These are phyloP conservation scores for Heterobasidion irregulare DNA, from an alignment of 1,284 basidiomycete genomes.

Conservation along the genomic window DNA sequence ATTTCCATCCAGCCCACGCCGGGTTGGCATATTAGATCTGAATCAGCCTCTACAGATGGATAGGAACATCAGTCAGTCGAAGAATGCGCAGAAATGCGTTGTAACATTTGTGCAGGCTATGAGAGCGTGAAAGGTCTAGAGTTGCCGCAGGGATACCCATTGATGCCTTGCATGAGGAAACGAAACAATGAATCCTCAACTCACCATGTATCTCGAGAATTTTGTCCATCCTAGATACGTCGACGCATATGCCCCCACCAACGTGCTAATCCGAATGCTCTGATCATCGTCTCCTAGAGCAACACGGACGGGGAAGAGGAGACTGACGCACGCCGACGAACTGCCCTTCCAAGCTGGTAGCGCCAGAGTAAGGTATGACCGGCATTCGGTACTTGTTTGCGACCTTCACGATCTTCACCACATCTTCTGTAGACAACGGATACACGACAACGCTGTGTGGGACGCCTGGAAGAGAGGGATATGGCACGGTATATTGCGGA, in stretches of 20 bases:
- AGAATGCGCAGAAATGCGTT: too few species aligned
- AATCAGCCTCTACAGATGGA: slow-evolving; percentile 52
- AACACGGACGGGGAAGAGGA: not conserved
- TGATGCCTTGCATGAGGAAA: too few species aligned
- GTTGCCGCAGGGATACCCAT: too few species aligned
- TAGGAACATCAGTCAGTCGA: not conserved
- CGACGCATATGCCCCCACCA: slow-evolving; percentile 74
- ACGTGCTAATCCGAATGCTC: slow-evolving; percentile 27
- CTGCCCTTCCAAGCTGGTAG: slow-evolving; percentile 53
- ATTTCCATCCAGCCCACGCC: slow-evolving; percentile 84
- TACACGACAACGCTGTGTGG: slow-evolving; percentile 58
- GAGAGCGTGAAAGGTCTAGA: too few species aligned
- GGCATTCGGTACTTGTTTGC: slow-evolving; percentile 48
- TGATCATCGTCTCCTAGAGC: not conserved
- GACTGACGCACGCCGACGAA: slow-evolving; percentile 44
- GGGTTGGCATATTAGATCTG: slow-evolving; percentile 78
- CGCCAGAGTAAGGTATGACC: slow-evolving; percentile 51
- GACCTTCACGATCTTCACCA: slow-evolving; percentile 48
- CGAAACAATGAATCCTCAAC: slow-evolving; percentile 6
- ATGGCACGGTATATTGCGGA: not conserved
- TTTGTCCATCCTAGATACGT: slow-evolving; percentile 79
- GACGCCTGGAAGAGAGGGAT: not conserved
- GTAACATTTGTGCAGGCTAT: too few species aligned
- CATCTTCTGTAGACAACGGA: slow-evolving; percentile 42
- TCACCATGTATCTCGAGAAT: slow-evolving; percentile 72